A percentile compares a stretch with the other conserved stretches of the same genome.
These are phyloP conservation scores for Cladosporium sp. DNA, from an alignment of 2,329 filamentous ascomycete species.

Conservation along the genomic window DNA sequence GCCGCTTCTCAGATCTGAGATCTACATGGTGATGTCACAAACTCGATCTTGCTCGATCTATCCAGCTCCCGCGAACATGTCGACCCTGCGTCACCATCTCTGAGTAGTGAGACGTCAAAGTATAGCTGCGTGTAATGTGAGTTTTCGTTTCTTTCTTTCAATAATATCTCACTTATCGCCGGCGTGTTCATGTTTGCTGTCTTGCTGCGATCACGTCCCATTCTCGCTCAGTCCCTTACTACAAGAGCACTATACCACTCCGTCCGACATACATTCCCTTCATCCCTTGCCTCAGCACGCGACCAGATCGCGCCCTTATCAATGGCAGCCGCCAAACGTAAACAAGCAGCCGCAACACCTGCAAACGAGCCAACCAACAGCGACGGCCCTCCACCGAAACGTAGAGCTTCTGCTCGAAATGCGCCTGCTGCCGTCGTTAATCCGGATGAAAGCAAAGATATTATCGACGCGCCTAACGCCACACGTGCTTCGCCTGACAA, in stretches of 20 bases:
- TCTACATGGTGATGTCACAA: conserved; percentile 2
- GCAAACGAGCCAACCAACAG: conserved; percentile 15
- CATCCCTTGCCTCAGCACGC: background rate
- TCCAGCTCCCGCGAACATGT: background rate
- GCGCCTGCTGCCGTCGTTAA: conserved; percentile 20
- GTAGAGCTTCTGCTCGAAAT: conserved; percentile 17
- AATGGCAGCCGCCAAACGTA: conserved; percentile 26
- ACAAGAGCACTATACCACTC: background rate
- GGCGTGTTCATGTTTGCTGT: conserved; percentile 12
- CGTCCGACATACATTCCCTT: background rate
- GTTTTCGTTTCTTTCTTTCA: background rate
- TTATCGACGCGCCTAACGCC: conserved; percentile 39
- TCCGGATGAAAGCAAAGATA: conserved; percentile 33
- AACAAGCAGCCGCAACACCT: conserved; percentile 16
- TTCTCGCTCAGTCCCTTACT: background rate
- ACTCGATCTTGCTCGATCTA: background rate
- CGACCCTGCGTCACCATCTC: conserved; percentile 10
- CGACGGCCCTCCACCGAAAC: conserved; percentile 17
- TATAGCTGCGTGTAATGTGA: background rate
- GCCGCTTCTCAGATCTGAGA: conserved; percentile 24
- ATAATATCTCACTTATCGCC: background rate
- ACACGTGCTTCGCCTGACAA: conserved; percentile 41
- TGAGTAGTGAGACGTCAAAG: background rate
- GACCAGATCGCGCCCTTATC: background rate
- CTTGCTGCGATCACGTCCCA: conserved; percentile 1